Evolutionary conservation across 805 yeast species (phyloP), one percentile per base, ranked within the genome.

Genomic region (Pichia kluyveri): DNA sequence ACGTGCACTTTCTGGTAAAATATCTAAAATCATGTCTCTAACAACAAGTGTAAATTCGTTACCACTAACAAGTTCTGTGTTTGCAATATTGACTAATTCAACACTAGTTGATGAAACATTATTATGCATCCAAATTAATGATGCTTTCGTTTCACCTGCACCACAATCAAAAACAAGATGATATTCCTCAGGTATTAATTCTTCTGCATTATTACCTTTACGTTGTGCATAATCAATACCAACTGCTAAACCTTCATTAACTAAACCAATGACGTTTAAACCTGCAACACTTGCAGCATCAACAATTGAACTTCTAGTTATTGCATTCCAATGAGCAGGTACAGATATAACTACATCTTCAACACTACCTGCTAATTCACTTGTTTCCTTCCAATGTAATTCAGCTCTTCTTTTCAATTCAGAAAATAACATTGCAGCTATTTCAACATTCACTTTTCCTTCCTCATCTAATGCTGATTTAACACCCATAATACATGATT

Each of bases 171-270:
- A 88, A 36, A 93, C 75, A 44, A 88, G 61, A 60, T 86, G 86
- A 58, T 79, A 74, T 56, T 78, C 79, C 48, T 71, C 75, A 12
- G 7, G 8, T 3, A 71, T 73, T 10, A 42, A 17, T 12, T 59
- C 57, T 36, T 66, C 64, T 51, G 75, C 75, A 31, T 70, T 70
- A 5, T 8, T 17, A 8, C 42, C 48, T 44, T 79, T 72, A 8
- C 63, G 61, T 32, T 85, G 72, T 1, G 87, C 86, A 62, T 79
- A 90, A 59, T 88, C 86, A 41, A 86, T 66, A 1, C 95, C 96
- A 15, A 87, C 88, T 2, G 98, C 93, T n/a, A 87, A 68, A 15
- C 96, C 97, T 62, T 91, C 97, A 59, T 86, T 90, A 3, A 90
- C 85, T 47, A 91, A 69, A 2, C 82, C 79, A 50, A 82, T 74